phyloP scores from a whole-genome alignment of 1,139 yeast genomes.

The Yamadazyma siamensis region DNA sequence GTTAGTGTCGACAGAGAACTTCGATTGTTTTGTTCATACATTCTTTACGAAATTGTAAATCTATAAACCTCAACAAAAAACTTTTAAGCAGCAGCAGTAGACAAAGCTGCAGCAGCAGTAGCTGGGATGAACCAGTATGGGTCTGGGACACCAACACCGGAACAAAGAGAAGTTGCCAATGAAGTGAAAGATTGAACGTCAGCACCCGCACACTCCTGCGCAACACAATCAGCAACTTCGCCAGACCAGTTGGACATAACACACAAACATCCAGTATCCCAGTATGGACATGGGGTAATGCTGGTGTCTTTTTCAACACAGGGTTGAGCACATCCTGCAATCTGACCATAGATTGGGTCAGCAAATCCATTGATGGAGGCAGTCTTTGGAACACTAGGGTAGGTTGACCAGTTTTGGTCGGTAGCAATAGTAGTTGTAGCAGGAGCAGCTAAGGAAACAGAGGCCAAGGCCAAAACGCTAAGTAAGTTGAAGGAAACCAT shows the following conservation, averaged over 20 bases:
- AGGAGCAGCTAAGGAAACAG: slow-evolving; percentile 8
- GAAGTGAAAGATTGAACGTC: slow-evolving; percentile 24
- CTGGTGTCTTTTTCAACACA: slow-evolving; percentile 35
- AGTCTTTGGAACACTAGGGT: slow-evolving; percentile 46
- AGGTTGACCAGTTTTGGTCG: slow-evolving; percentile 23
- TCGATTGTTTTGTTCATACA: neutral
- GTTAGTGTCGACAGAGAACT: neutral
- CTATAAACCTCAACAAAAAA: no score
- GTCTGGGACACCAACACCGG: slow-evolving; percentile 20
- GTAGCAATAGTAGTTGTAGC: slow-evolving; percentile 8
- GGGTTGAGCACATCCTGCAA: slow-evolving; percentile 42
- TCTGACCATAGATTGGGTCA: slow-evolving; percentile 34
- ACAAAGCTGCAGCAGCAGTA: slow-evolving; percentile 29
- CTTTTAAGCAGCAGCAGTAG: slow-evolving; percentile 23
- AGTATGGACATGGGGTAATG: slow-evolving; percentile 44
- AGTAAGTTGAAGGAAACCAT: slow-evolving; percentile 9
- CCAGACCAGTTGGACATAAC: slow-evolving; percentile 30
- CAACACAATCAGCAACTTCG: slow-evolving; percentile 28
- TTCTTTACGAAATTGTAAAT: neutral
- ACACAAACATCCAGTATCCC: slow-evolving; percentile 39
- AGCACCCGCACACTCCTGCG: slow-evolving; percentile 24
- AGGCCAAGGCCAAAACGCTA: slow-evolving; percentile 4
- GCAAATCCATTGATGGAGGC: slow-evolving; percentile 52
- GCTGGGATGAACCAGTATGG: slow-evolving; percentile 22
- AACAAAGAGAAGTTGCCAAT: slow-evolving; percentile 23